Evolutionary conservation across 2,329 filamentous ascomycete species (phyloP).

Genomic region (Didymella exigua): DNA sequence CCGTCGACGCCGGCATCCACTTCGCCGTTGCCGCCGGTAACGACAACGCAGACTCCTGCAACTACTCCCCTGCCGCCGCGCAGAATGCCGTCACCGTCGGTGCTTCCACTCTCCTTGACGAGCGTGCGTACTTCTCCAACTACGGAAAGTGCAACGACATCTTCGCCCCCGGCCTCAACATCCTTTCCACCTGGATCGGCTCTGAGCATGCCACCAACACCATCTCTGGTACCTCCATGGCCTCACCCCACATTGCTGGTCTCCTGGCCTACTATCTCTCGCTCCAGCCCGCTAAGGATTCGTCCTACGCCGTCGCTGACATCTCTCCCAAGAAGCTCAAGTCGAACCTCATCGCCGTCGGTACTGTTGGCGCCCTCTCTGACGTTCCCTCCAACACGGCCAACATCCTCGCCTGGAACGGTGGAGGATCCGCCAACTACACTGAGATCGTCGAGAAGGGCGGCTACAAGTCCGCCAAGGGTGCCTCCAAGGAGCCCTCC

Average conservation of each 20-base stretch:
- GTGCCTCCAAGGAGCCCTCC: conserved; percentile 45
- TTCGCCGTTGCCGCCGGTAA: conserved; percentile 98
- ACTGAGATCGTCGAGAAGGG: conserved; percentile 76
- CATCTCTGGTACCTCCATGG: conserved; percentile 79
- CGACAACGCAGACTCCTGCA: conserved; percentile 98
- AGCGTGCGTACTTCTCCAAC: conserved; percentile 99
- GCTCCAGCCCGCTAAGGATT: conserved; percentile 87
- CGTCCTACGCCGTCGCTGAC: conserved; percentile 84
- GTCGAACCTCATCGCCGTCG: conserved; percentile 81
- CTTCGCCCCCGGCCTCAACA: conserved; percentile 96
- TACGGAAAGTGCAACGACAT: conserved; percentile 99
- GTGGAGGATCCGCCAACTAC: conserved; percentile 93
- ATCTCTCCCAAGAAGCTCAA: conserved; percentile 96
- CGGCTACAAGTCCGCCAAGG: conserved; percentile 64
- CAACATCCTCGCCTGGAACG: conserved; percentile 99
- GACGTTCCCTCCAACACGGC: conserved; percentile 85
- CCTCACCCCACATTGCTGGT: conserved; percentile 75
- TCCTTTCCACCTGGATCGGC: conserved; percentile 97
- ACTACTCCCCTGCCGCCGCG: conserved; percentile 96
- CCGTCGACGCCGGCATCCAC: conserved; percentile 89
- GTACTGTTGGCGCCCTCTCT: conserved; percentile 75
- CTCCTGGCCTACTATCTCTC: conserved; percentile 98
- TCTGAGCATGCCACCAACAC: conserved; percentile 96
- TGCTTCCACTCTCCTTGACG: conserved; percentile 89
- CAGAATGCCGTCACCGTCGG: conserved; percentile 93